Base-by-base conservation (phyloP, 1,284 basidiomycete species). In the Boletus semigastroideus region DNA sequence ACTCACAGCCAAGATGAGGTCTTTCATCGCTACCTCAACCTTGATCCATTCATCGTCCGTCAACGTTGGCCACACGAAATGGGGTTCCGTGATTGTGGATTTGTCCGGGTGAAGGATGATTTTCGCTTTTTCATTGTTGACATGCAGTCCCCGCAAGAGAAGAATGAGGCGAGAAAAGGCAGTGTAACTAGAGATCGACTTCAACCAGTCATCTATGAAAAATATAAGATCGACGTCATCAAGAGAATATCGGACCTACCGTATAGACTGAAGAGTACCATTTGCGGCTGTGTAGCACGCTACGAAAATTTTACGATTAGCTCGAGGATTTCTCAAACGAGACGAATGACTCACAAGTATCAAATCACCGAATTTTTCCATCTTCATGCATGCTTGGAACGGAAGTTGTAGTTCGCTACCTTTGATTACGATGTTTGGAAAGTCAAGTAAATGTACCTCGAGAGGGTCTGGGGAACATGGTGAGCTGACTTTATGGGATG, bases 381-480 rank as follows among this genome's bases (percentile, higher is more conserved):
- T 95, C 82, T 99, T 98, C 88, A 99, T 94, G 62, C 94, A 96
- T 16, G 96, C 94, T 76, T 99, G 96, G 93, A 99, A 99, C 1
- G 97, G 97, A 55, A 99, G 75, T 69, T 99, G 97, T 43, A 99
- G 78, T 73, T 99, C 97, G 60, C 92, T 95, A 49, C 97, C 97
- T 77, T 99, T 98, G 80, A 99, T 99, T 72, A 98, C 95, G 64
- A 99, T 98, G 75, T 99, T 99, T 49, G 97, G 97, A 88, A 99
- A 99, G 76, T 98, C 97, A 59, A 95, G 87, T 72, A 98, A 83
- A 71, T 99, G 97, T 53, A 99, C 97, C 78, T 99, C 97, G 54
- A 99, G 85, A 42, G 93, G 93, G 73, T 95, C 92, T 88, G 55
- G 12, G 11, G 46, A 27, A 40, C 37, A n/a, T 42, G 9, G 41